Conservation (phyloP, 306 rosid species). For the Citrullus mucosospermus region DNA sequence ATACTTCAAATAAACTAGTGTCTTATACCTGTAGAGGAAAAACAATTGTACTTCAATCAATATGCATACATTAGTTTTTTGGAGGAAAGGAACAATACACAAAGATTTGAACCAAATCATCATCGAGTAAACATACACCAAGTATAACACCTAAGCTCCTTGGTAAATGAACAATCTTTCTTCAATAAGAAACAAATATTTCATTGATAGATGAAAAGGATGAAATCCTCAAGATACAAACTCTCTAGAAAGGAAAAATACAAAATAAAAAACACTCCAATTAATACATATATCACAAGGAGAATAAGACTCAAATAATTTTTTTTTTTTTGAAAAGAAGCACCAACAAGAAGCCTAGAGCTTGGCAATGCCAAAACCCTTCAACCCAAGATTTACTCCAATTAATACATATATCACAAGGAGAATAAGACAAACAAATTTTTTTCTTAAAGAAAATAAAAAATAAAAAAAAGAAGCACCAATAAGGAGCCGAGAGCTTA, state of each 20-base stretch:
- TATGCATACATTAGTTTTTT: not conserved
- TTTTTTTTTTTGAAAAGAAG: not conserved
- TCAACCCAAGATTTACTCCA: not conserved
- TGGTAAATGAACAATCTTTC: not conserved
- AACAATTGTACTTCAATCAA: conserved; percentile 4
- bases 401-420: not conserved
- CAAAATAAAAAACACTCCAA: not conserved
- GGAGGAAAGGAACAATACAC: not conserved
- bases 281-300: not conserved
- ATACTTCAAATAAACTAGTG: conserved; percentile 88
- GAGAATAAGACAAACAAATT: not conserved
- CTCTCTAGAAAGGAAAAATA: no score
- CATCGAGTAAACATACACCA: not conserved
- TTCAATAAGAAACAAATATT: not conserved
- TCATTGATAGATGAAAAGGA: no score
- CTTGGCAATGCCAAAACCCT: not conserved
- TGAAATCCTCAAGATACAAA: no score
- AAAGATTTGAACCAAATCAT: not conserved
- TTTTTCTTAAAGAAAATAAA: no score
- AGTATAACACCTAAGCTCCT: not conserved
- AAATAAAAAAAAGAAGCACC: not conserved
- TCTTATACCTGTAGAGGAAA: conserved; percentile 57
- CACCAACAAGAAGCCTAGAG: not conserved
- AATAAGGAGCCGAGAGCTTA: not conserved
- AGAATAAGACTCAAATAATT: not conserved